These are phyloP conservation scores for Coleophoma cylindrospora DNA, from an alignment of 2,329 filamentous ascomycete genomes.

Conservation along the genomic window DNA sequence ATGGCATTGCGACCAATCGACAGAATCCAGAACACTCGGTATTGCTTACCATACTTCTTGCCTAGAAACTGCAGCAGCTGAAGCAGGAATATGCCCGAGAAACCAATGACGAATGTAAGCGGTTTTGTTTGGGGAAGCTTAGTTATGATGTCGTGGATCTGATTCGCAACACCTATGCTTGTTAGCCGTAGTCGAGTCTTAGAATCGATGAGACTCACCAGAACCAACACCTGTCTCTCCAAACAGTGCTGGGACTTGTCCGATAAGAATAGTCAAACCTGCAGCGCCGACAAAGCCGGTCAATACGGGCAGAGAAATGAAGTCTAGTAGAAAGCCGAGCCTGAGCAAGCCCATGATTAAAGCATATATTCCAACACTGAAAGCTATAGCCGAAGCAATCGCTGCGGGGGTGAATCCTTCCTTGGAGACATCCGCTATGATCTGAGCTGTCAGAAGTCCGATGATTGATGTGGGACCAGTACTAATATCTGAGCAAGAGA, in stretches of 20 bases:
- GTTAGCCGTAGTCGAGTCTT: background rate
- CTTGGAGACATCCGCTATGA: slow-evolving; percentile 45
- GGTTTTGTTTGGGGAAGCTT: slow-evolving; percentile 48
- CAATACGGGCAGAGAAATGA: slow-evolving; percentile 59
- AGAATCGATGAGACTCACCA: slow-evolving; percentile 24
- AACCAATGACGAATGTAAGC: slow-evolving; percentile 47
- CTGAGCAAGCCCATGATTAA: slow-evolving; percentile 57
- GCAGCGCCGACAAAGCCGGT: slow-evolving; percentile 63
- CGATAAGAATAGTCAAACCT: slow-evolving; percentile 59
- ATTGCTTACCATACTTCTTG: slow-evolving; percentile 52
- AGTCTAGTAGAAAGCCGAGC: slow-evolving; percentile 61
- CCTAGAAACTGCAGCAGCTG: slow-evolving; percentile 42
- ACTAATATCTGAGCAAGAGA: slow-evolving; percentile 28
- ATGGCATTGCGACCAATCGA: slow-evolving; percentile 58
- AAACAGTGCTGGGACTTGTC: slow-evolving; percentile 44
- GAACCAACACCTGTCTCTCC: slow-evolving; percentile 37
- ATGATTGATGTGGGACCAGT: slow-evolving; percentile 57
- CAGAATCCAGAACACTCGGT: slow-evolving; percentile 53
- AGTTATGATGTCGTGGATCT: slow-evolving; percentile 54
- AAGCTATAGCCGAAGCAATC: slow-evolving; percentile 56
- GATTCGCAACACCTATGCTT: slow-evolving; percentile 32
- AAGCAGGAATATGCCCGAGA: slow-evolving; percentile 51
- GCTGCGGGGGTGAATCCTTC: slow-evolving; percentile 46
- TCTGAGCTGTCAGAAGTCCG: slow-evolving; percentile 59
- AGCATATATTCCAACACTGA: slow-evolving; percentile 58